Conservation (phyloP, 2,329 filamentous ascomycete genomes). For the Diplodia intermedia region DNA sequence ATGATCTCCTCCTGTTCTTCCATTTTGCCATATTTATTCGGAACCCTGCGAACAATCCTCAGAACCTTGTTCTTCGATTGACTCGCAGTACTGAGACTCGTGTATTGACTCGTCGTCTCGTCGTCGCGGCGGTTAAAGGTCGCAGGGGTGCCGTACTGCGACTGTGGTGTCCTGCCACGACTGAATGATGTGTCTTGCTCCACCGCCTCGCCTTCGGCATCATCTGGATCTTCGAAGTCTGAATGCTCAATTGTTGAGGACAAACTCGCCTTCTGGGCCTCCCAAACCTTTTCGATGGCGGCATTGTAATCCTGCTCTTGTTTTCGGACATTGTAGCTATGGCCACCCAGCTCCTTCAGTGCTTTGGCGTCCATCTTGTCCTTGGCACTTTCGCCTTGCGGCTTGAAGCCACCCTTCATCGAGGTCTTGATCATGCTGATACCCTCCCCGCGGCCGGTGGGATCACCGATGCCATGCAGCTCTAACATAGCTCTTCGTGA, state of each 20-base stretch:
- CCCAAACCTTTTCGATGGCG: slow-evolving; percentile 91
- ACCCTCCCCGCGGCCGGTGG: slow-evolving; percentile 88
- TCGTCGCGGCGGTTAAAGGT: slow-evolving; percentile 64
- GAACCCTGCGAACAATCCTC: slow-evolving; percentile 74
- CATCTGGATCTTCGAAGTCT: slow-evolving; percentile 71
- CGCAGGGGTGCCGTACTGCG: slow-evolving; percentile 68
- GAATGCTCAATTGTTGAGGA: slow-evolving; percentile 77
- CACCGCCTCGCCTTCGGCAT: slow-evolving; percentile 57
- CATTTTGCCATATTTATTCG: slow-evolving; percentile 69
- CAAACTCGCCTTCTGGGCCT: slow-evolving; percentile 80
- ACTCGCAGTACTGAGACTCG: slow-evolving; percentile 60
- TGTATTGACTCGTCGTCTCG: slow-evolving; percentile 69
- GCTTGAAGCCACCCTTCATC: slow-evolving; percentile 98
- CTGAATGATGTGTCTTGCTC: slow-evolving; percentile 42
- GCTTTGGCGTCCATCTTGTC: slow-evolving; percentile 83
- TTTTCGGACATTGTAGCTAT: slow-evolving; percentile 96
- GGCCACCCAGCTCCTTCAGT: slow-evolving; percentile 74
- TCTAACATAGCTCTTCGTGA: slow-evolving; percentile 97
- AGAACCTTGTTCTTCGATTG: slow-evolving; percentile 70
- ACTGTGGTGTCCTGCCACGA: slow-evolving; percentile 67
- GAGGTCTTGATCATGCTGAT: slow-evolving; percentile 98
- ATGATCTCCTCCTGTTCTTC: slow-evolving; percentile 67
- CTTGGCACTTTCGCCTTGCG: slow-evolving; percentile 85
- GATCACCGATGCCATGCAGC: slow-evolving; percentile 92
- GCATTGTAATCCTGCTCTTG: slow-evolving; percentile 93